phyloP scores from a whole-genome alignment of 176 grass and related monocot species.

The Phragmites australis region DNA sequence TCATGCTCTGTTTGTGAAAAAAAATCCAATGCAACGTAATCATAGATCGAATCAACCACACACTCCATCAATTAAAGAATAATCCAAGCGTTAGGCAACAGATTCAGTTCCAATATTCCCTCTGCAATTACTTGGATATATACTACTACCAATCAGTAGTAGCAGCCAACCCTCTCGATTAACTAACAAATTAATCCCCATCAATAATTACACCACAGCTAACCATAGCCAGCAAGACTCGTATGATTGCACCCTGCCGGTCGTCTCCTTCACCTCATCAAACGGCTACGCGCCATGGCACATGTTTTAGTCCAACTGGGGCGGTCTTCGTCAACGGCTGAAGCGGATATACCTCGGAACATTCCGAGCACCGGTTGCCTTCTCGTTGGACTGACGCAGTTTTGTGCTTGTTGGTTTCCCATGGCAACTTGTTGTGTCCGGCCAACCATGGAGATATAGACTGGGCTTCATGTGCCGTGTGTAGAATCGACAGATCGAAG shows the following conservation, averaged over 20 bases:
- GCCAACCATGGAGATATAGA: not conserved
- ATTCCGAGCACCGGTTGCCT: not conserved
- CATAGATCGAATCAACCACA: not conserved
- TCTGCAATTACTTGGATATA: not conserved
- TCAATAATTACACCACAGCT: not conserved
- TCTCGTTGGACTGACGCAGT: not conserved
- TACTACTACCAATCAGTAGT: not conserved
- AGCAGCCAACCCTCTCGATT: not conserved
- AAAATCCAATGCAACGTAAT: no score
- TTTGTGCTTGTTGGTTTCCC: not conserved
- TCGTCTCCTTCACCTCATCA: not conserved
- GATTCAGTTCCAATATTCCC: not conserved
- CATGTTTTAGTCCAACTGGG: not conserved
- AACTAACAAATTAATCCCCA: not conserved
- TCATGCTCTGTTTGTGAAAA: no score
- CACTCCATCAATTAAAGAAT: not conserved
- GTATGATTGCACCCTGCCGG: not conserved
- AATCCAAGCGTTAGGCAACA: not conserved
- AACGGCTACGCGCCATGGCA: not conserved
- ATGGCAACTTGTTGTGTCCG: not conserved
- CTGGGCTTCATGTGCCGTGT: not conserved
- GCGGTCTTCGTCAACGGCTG: not conserved
- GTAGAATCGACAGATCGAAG: not conserved
- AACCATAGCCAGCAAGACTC: not conserved
- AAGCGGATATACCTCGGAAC: slow-evolving; percentile 23